Evolutionary conservation across 352 stramenopile genomes (phyloP).

Genomic region (Pythium sukuiense): DNA sequence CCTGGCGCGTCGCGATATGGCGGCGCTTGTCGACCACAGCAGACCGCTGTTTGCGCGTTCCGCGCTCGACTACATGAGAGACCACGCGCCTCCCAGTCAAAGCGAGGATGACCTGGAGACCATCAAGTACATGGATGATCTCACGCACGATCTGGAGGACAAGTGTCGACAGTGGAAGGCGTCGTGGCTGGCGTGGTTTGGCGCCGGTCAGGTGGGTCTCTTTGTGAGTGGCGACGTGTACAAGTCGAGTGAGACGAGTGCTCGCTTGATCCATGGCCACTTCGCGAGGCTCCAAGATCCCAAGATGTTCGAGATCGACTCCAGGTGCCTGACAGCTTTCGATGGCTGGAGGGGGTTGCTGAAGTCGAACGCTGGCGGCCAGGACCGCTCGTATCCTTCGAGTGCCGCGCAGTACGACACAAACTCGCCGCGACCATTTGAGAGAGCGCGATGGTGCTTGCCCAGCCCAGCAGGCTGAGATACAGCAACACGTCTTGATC

Average conservation of each 20-base stretch:
- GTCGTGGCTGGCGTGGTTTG: not conserved
- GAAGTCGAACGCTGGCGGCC: not conserved
- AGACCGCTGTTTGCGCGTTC: not conserved
- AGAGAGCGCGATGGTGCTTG: slow-evolving; percentile 6
- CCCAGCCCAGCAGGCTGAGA: slow-evolving; percentile 31
- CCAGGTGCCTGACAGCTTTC: not conserved
- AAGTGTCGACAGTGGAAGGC: not conserved
- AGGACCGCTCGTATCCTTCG: not conserved
- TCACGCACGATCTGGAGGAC: not conserved
- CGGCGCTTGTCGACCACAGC: not conserved
- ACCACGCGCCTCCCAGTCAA: not conserved
- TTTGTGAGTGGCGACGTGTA: slow-evolving; percentile 3
- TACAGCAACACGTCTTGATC: slow-evolving; percentile 36
- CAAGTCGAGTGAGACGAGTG: not conserved
- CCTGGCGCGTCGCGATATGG: not conserved
- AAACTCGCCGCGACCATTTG: not conserved
- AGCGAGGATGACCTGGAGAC: not conserved
- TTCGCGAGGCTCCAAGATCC: not conserved
- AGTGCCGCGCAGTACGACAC: not conserved
- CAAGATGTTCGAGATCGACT: slow-evolving; percentile 1
- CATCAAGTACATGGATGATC: slow-evolving; percentile 1
- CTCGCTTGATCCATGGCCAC: not conserved
- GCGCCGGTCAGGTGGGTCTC: not conserved
- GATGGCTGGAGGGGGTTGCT: not conserved
- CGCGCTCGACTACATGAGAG: not conserved